A percentile compares a stretch with the other conserved stretches of the same genome.
phyloP scores from a whole-genome alignment of 73 alveolate species.

The Urostyla sp. region DNA sequence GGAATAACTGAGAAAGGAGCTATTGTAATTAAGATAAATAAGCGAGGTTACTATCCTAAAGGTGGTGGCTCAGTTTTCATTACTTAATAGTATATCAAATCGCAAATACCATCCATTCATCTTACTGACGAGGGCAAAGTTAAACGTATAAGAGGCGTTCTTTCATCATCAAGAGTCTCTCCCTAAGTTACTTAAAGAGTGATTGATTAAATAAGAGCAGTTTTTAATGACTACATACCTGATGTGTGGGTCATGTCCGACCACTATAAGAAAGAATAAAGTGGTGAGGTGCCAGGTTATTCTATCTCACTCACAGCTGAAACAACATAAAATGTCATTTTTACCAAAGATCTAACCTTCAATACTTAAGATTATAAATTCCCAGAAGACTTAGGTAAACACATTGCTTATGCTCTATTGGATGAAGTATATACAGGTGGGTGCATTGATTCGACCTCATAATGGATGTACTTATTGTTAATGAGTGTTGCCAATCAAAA shows the following conservation, averaged over 20 bases:
- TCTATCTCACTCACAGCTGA: constrained; percentile 93
- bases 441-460: constrained; percentile 77
- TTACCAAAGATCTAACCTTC: constrained; percentile 83
- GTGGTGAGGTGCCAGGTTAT: constrained; percentile 90
- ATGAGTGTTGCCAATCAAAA: constrained; percentile 89
- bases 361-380: constrained; percentile 73
- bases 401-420: constrained; percentile 85
- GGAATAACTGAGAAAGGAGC: constrained; percentile 85
- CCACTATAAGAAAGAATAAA: constrained; percentile 85
- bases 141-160: constrained; percentile 91
- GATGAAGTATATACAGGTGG: constrained; percentile 91
- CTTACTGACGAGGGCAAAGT: constrained; percentile 93
- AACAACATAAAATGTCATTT: constrained; percentile 84
- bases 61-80: constrained; percentile 85
- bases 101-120: constrained; percentile 78
- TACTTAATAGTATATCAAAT: constrained; percentile 79
- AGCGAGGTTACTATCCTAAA: constrained; percentile 85
- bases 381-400: constrained; percentile 90
- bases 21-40: constrained; percentile 76
- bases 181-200: constrained; percentile 83
- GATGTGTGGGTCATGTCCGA: constrained; percentile 98
- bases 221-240: constrained; percentile 96
- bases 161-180: constrained; percentile 84
- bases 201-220: constrained; percentile 88
- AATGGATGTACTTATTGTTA: constrained; percentile 78